These are phyloP conservation scores for Acer campestre DNA, from an alignment of 345 rosid species.

Conservation along the genomic window DNA sequence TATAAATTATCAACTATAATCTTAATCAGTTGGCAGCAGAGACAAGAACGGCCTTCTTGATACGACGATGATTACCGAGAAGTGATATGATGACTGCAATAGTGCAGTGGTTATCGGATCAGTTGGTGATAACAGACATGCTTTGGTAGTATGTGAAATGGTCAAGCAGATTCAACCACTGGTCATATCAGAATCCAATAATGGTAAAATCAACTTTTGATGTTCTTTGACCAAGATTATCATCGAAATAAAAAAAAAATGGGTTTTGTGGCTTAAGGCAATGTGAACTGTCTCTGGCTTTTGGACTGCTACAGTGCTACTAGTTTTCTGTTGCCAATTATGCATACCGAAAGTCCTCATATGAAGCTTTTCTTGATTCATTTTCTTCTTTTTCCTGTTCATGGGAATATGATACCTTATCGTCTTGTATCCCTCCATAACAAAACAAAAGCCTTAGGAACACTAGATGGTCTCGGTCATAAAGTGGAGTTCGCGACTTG, in stretches of 20 bases:
- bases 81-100: background rate
- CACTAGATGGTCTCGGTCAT: background rate
- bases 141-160: background rate
- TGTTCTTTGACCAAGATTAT: background rate
- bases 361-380: background rate
- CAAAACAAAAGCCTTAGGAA: background rate
- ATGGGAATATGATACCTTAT: background rate
- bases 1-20: background rate
- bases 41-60: conserved; percentile 4
- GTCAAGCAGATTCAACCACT: background rate
- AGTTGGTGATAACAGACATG: background rate
- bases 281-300: conserved; percentile 16
- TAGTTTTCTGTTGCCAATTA: conserved; percentile 1
- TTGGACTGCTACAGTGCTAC: background rate
- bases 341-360: background rate
- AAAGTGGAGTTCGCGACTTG: background rate
- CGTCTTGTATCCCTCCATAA: background rate
- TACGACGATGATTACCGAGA: background rate
- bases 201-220: background rate
- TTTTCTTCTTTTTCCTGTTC: background rate
- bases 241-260: background rate
- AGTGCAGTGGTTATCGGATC: background rate
- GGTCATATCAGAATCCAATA: background rate
- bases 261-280: background rate
- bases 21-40: background rate